phyloP scores from a whole-genome alignment of 345 rosid genomes.

The Trapa incisa region DNA sequence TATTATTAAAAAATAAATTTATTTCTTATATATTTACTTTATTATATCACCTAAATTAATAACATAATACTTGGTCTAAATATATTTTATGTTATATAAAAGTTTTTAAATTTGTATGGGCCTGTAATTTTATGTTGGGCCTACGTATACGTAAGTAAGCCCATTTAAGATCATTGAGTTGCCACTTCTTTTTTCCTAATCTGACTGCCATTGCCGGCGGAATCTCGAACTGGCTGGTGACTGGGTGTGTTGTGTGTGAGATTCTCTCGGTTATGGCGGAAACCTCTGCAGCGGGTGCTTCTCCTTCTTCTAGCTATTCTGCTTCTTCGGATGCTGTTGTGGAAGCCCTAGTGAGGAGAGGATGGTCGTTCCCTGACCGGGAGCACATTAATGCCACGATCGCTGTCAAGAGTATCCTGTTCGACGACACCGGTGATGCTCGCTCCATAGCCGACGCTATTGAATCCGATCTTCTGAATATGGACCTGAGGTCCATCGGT shows the following conservation, averaged over 20 bases:
- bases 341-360: conserved; percentile 45
- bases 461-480: conserved; percentile 65
- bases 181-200: too few relatives aligned
- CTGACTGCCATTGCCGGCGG: too few relatives aligned
- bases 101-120: too few relatives aligned
- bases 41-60: too few relatives aligned
- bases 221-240: too few relatives aligned
- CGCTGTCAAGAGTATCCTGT: conserved; percentile 26
- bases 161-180: too few relatives aligned
- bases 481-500: conserved; percentile 56
- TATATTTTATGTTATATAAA: too few relatives aligned
- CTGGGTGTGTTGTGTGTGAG: not conserved
- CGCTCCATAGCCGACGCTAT: conserved; percentile 35
- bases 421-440: conserved; percentile 28
- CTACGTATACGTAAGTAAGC: too few relatives aligned
- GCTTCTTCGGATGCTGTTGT: conserved; percentile 15
- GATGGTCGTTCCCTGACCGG: conserved; percentile 56
- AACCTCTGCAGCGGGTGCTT: not conserved
- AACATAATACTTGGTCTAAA: too few relatives aligned
- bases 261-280: conserved; percentile 7
- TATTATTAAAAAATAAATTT: too few relatives aligned
- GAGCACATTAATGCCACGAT: conserved; percentile 29
- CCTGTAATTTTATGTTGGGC: too few relatives aligned
- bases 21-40: too few relatives aligned
- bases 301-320: not conserved